Evolutionary conservation across 805 yeast species (phyloP), one percentile per base, ranked within the genome.

Genomic region (Blastobotrys peoriensis): DNA sequence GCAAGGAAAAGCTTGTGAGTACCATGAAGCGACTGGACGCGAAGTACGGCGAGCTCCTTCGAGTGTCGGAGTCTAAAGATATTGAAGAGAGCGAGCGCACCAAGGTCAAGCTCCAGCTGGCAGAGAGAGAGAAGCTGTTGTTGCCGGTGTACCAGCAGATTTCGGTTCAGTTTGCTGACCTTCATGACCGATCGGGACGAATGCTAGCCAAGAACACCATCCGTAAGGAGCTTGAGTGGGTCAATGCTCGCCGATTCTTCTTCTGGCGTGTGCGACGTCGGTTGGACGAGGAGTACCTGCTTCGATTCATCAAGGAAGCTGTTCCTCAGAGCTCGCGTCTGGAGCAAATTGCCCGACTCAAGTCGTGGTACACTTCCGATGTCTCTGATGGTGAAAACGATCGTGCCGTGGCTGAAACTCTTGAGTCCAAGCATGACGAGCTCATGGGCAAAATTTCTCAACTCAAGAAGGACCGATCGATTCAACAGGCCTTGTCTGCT

Each of bases 231-330:
- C 69, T 93, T 43, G 80, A 83, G 59, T 89, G 96, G 96, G 65
- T 67, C 38, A 75, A 88, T 41, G 78, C 97, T 23, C 86, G 99
- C 74, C 81, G 98, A 61, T 86, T 76, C 80, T 93, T 93, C 81
- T 93, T 86, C 93, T 93, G 98, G 98, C 82, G 99, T 68, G 78
- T 87, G 50, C 86, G 97, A 71, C 83, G 98, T 70, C 86, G 96
- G 66, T 73, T 93, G 66, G 82, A 85, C 63, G 98, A 93, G 69
- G 95, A 86, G 66, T 86, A 87, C 67, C 71, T 91, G 63, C 70
- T 87, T 64, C 80, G 76, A 65, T 76, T 84, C 61, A 76, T 89
- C 54, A 77, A 79, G 43, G 80, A 77, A 46, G 81, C 78, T 47
- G 64, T 84, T 45, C 70, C 79, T 41, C 64, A 68, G 44, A 74